These are phyloP conservation scores for Wickerhamiella pararugosa DNA, from an alignment of 1,139 yeast genomes.

Conservation along the genomic window DNA sequence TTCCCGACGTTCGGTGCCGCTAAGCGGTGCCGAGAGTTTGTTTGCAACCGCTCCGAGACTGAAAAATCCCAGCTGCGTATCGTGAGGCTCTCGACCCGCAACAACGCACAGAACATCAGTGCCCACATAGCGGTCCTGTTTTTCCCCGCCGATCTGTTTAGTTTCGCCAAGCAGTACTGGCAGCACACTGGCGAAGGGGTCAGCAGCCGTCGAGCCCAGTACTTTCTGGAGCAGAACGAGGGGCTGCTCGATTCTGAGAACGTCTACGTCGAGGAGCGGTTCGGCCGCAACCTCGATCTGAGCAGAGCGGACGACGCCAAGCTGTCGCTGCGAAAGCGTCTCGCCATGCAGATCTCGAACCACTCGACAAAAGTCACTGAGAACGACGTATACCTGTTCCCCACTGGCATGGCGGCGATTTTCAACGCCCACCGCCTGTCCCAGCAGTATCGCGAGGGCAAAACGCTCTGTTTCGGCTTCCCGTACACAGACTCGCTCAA, in stretches of 20 bases:
- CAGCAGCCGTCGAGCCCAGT: conserved; percentile 80
- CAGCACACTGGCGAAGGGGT: conserved; percentile 94
- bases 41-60: conserved; percentile 27
- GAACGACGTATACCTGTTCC: conserved; percentile 66
- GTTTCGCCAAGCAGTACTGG: conserved; percentile 78
- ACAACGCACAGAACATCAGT: conserved; percentile 38
- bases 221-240: conserved; percentile 49
- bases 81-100: conserved; percentile 62
- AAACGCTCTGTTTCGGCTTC: conserved; percentile 85
- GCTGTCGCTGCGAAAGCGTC: conserved; percentile 53
- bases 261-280: conserved; percentile 71
- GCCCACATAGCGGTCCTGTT: conserved; percentile 65
- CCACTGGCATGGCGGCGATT: conserved; percentile 88
- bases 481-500: conserved; percentile 89
- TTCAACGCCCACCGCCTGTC: conserved; percentile 66
- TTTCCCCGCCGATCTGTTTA: conserved; percentile 41
- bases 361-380: conserved; percentile 28
- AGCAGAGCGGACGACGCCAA: conserved; percentile 66
- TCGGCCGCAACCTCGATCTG: conserved; percentile 75
- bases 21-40: conserved; percentile 68
- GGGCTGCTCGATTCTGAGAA: conserved; percentile 28
- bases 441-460: conserved; percentile 25
- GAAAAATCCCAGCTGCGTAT: conserved; percentile 37
- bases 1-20: conserved; percentile 73
- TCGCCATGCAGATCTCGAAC: conserved; percentile 35